Evolutionary conservation across 2,329 filamentous ascomycete species (phyloP), one percentile per base, ranked within the genome.

Genomic region (Colletotrichum sojae): DNA sequence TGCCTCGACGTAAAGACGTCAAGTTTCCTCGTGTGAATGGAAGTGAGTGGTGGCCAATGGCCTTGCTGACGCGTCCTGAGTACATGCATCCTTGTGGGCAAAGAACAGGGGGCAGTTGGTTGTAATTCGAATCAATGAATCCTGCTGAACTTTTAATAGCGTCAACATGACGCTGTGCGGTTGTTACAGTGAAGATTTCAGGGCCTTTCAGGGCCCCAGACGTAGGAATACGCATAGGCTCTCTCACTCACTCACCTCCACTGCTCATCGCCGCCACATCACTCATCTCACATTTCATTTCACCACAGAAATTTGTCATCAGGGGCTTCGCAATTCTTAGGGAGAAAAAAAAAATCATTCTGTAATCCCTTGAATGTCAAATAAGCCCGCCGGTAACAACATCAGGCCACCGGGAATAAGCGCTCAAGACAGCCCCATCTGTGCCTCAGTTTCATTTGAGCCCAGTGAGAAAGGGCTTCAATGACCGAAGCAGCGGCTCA

Each of bases 31-130:
- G 27, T 16, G 31, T 36, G 6, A 36, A 36, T 9, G 10, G 31
- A 36, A 36, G 9, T 4, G 8, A 10, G 20, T 6, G 62, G 36
- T 31, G 22, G 39, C 48, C 63, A 36, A 53, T 45, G 27, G 25
- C 36, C 46, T 10, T 18, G 64, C 53, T 67, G 60, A 67, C 53
- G 65, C 60, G 65, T 52, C 60, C 16, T 8, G 46, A 45, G 53
- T 36, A 9, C 27, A 31, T 31, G 8, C 31, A 36, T 36, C 31
- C 31, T 36, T 36, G 31, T 31, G 5, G 27, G 27, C 27, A 31
- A 10, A 2, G 27, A 31, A 31, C 27, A 31, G 27, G 8, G 2
- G 27, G 27, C 27, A 31, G 8, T 31, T 8, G 27, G 27, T 31
- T 9, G 8, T 31, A 31, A 31, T 43, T 13, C 12, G 40, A 43